A percentile compares a stretch with the other conserved stretches of the same genome.
phyloP scores from a whole-genome alignment of 352 stramenopile species.

The Globisporangium echinulatum region DNA sequence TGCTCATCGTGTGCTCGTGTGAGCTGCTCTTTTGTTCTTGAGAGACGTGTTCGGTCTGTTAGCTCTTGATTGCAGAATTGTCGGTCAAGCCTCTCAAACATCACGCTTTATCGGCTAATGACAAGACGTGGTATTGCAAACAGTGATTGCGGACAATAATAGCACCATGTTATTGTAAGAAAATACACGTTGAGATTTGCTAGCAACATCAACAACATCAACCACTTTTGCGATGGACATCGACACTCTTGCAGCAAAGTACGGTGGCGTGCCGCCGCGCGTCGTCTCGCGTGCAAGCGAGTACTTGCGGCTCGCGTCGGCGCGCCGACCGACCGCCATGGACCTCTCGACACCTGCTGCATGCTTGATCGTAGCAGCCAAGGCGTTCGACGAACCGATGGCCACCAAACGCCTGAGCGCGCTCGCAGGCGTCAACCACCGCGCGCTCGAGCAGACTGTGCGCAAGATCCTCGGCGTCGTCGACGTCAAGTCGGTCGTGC shows the following conservation, averaged over 20 bases:
- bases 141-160: no score
- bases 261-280: slow-evolving; percentile 45
- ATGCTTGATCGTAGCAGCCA: slow-evolving; percentile 55
- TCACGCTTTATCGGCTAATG: no score
- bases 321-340: slow-evolving; percentile 27
- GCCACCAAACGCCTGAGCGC: slow-evolving; percentile 35
- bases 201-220: slow-evolving; percentile 12
- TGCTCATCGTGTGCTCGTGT: background rate
- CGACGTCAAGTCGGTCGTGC: slow-evolving; percentile 33
- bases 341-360: slow-evolving; percentile 44
- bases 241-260: slow-evolving; percentile 30
- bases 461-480: slow-evolving; percentile 50
- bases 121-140: no score
- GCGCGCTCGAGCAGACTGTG: slow-evolving; percentile 37
- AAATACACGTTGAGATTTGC: background rate
- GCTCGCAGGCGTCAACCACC: slow-evolving; percentile 32
- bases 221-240: slow-evolving; percentile 35
- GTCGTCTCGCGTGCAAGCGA: slow-evolving; percentile 46
- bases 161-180: no score
- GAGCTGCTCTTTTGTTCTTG: background rate
- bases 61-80: no score
- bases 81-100: no score
- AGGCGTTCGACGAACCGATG: slow-evolving; percentile 38
- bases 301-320: slow-evolving; percentile 40
- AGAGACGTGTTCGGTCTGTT: no score